Conservation (phyloP, 495 filamentous ascomycete species). For the Amorphotheca resinae region DNA sequence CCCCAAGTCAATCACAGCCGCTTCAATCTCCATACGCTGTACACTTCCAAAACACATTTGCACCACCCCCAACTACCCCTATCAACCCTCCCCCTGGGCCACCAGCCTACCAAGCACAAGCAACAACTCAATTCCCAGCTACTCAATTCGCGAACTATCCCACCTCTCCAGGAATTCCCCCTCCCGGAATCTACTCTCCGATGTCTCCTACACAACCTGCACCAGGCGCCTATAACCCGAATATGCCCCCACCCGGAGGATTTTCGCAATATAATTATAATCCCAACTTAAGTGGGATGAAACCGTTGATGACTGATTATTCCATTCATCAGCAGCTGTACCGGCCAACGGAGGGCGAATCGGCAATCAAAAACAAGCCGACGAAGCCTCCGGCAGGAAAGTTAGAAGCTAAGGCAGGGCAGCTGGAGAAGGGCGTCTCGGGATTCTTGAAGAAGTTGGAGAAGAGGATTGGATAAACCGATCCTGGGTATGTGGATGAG, state of each 20-base stretch:
- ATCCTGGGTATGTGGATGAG: background rate
- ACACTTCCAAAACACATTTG: slow-evolving; percentile 16
- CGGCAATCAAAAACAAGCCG: slow-evolving; percentile 19
- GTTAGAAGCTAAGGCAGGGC: slow-evolving; percentile 55
- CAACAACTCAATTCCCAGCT: slow-evolving; percentile 8
- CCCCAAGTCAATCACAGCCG: slow-evolving; percentile 5
- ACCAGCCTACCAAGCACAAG: slow-evolving; percentile 15
- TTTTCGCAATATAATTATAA: slow-evolving; percentile 48
- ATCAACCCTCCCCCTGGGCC: slow-evolving; percentile 17
- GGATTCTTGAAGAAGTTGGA: slow-evolving; percentile 81
- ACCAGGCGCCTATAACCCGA: slow-evolving; percentile 10
- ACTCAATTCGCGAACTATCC: slow-evolving; percentile 27
- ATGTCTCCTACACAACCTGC: background rate
- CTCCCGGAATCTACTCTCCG: slow-evolving; percentile 20
- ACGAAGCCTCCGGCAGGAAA: slow-evolving; percentile 31
- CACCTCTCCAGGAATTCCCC: slow-evolving; percentile 22
- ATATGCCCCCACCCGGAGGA: slow-evolving; percentile 30
- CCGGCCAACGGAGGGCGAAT: slow-evolving; percentile 57
- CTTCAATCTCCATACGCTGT: slow-evolving; percentile 15
- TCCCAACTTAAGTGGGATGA: slow-evolving; percentile 11
- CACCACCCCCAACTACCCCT: slow-evolving; percentile 17
- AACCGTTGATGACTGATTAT: slow-evolving; percentile 37
- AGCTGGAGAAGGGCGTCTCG: slow-evolving; percentile 66
- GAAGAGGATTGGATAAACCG: slow-evolving; percentile 52
- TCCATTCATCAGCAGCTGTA: slow-evolving; percentile 67